Conservation (phyloP, 139 green algal genomes). For the Coccomyxa sp. region DNA sequence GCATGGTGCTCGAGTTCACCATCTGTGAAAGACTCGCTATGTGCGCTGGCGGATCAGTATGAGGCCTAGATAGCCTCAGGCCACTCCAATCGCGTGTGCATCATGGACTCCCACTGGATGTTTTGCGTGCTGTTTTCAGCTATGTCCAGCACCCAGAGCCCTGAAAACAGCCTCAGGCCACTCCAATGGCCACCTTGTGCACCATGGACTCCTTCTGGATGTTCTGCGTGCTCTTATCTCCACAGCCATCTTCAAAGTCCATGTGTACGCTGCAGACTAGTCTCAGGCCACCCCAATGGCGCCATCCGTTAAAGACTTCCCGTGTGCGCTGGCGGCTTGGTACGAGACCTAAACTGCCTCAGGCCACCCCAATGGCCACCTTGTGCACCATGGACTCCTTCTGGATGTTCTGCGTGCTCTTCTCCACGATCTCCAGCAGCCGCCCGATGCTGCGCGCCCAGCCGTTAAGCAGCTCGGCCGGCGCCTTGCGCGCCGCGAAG, state of each 20-base stretch:
- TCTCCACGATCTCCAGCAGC: constrained; percentile 37
- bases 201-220: constrained; percentile 71
- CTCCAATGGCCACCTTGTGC: constrained; percentile 68
- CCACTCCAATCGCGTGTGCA: too few relatives aligned
- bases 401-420: constrained; percentile 20
- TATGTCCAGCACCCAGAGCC: too few relatives aligned
- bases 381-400: constrained; percentile 88
- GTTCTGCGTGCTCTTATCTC: not conserved
- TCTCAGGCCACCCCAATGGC: not conserved
- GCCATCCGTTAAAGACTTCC: constrained; percentile 30
- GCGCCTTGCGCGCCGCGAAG: constrained; percentile 47
- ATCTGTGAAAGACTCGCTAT: too few relatives aligned
- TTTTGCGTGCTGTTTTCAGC: too few relatives aligned
- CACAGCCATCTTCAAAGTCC: not conserved
- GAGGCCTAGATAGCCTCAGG: too few relatives aligned
- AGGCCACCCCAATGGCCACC: constrained; percentile 44
- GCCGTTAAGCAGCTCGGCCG: constrained; percentile 39
- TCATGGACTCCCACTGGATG: too few relatives aligned
- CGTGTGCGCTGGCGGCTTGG: constrained; percentile 74
- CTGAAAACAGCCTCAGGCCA: not conserved
- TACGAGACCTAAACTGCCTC: not conserved
- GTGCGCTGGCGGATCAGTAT: constrained; percentile 52
- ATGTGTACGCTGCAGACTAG: not conserved
- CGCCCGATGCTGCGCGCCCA: constrained; percentile 49
- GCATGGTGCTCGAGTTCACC: too few relatives aligned